phyloP scores from a whole-genome alignment of 331 rosid species.

The Ulmus americana region DNA sequence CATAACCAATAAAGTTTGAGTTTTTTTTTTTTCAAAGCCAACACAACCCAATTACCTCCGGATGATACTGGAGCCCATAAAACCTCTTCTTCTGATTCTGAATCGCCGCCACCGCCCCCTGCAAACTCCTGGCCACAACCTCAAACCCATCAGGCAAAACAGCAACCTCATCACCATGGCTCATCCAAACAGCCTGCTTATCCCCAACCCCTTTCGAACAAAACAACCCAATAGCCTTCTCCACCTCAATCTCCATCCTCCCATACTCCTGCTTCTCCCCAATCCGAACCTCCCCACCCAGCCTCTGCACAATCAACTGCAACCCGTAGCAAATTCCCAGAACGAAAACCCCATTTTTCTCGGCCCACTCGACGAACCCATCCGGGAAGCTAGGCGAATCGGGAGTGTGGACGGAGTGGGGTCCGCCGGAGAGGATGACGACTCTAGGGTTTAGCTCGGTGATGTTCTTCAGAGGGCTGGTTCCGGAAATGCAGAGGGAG shows the following conservation, averaged over 20 bases:
- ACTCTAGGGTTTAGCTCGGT: constrained; percentile 57
- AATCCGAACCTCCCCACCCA: constrained; percentile 66
- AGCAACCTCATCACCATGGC: constrained; percentile 87
- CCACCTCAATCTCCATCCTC: constrained; percentile 70
- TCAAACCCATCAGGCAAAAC: constrained; percentile 58
- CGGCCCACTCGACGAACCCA: constrained; percentile 72
- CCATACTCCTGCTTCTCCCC: constrained; percentile 87
- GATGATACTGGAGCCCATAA: constrained; percentile 88
- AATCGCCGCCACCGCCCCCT: constrained; percentile 72
- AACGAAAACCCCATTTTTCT: constrained; percentile 48
- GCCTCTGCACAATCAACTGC: constrained; percentile 74
- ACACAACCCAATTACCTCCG: constrained; percentile 51
- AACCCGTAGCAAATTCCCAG: constrained; percentile 92
- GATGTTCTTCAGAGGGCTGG: constrained; percentile 60
- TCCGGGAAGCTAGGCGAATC: constrained; percentile 70
- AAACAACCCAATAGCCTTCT: constrained; percentile 36
- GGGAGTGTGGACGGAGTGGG: constrained; percentile 81
- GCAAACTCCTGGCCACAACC: constrained; percentile 72
- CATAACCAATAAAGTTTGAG: neutral
- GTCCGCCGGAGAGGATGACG: constrained; percentile 90
- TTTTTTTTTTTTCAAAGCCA: neutral
- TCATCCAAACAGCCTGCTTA: constrained; percentile 78
- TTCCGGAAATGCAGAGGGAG: constrained; percentile 87
- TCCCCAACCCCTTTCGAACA: constrained; percentile 41
- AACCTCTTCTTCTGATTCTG: constrained; percentile 52